phyloP scores from a whole-genome alignment of 345 rosid species.

The Hibiscus syriacus region DNA sequence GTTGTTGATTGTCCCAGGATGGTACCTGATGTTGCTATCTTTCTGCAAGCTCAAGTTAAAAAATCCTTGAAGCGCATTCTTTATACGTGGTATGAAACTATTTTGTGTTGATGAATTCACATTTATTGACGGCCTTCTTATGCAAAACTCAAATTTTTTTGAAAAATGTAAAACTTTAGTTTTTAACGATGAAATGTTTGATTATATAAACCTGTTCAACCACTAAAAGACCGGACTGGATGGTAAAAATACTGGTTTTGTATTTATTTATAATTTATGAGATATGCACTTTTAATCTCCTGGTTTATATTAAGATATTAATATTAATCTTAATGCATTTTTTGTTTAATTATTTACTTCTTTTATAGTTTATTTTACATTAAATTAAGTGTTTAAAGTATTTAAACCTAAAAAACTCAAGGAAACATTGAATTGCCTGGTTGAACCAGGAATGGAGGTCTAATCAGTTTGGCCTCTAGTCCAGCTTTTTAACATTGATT shows the following conservation, averaged over 20 bases:
- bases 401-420: neutral
- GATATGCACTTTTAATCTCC: neutral
- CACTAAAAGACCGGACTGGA: neutral
- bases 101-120: neutral
- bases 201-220: neutral
- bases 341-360: neutral
- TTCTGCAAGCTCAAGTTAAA: constrained; percentile 92
- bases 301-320: neutral
- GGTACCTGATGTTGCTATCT: constrained; percentile 88
- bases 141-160: neutral
- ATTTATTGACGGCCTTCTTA: neutral
- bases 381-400: neutral
- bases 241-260: neutral
- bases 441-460: neutral
- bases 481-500: neutral
- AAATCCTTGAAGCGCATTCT: constrained; percentile 95
- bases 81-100: constrained; percentile 72
- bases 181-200: neutral
- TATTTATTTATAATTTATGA: neutral
- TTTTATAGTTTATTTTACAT: neutral
- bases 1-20: constrained; percentile 99
- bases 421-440: neutral
- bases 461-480: neutral
- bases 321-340: neutral
- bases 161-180: neutral